Conservation (phyloP, 1,139 yeast species). For the Pichia sp. region DNA sequence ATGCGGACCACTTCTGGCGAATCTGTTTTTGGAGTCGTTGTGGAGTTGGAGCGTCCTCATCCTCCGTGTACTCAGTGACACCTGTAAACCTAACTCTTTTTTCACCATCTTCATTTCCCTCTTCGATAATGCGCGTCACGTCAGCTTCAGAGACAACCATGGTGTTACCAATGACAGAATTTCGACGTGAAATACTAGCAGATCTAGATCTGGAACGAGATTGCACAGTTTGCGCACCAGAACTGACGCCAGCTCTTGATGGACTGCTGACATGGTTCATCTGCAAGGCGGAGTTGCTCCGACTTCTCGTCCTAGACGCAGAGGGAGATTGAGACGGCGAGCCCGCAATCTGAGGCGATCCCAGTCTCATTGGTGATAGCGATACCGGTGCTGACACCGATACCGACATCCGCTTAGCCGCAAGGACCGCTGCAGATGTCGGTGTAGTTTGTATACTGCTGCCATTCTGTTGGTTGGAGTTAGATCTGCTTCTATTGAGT, state of each 20-base stretch:
- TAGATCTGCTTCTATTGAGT: constrained; percentile 17
- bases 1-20: constrained; percentile 30
- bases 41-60: constrained; percentile 49
- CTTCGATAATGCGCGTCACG: neutral
- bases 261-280: no score
- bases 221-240: no score
- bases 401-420: no score
- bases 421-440: no score
- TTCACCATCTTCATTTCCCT: constrained; percentile 16
- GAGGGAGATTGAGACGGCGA: constrained; percentile 10
- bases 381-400: no score
- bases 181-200: neutral
- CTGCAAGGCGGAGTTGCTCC: constrained; percentile 19
- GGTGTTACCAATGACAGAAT: constrained; percentile 17
- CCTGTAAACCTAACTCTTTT: constrained; percentile 48
- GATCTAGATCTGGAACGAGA: constrained; percentile 17
- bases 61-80: constrained; percentile 44
- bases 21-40: constrained; percentile 40
- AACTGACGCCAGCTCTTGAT: no score
- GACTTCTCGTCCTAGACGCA: constrained; percentile 15
- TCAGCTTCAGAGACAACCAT: constrained; percentile 17
- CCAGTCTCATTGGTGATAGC: no score
- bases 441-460: no score
- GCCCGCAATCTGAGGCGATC: neutral
- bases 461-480: constrained; percentile 7